These are phyloP conservation scores for Cercospora sp. DNA, from an alignment of 2,329 filamentous ascomycete species.

Conservation along the genomic window DNA sequence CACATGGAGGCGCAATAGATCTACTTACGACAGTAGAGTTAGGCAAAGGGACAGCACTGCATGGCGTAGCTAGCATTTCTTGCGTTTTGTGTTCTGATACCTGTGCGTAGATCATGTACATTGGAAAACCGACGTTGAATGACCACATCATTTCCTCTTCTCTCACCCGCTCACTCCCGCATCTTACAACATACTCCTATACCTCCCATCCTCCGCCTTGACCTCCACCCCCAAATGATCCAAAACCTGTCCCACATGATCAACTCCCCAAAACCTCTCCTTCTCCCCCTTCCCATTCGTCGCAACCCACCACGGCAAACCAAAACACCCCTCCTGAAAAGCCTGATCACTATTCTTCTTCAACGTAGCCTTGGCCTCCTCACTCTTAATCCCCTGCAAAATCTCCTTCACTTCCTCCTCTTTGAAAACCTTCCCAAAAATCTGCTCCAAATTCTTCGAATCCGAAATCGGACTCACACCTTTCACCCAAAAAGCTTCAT, in stretches of 20 bases:
- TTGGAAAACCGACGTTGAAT: background rate
- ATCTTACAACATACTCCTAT: constrained; percentile 42
- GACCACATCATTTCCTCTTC: background rate
- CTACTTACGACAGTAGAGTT: background rate
- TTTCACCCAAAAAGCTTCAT: constrained; percentile 55
- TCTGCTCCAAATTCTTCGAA: constrained; percentile 46
- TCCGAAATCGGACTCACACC: constrained; percentile 46
- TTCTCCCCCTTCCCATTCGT: constrained; percentile 55
- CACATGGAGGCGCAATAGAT: constrained; percentile 70
- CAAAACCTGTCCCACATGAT: constrained; percentile 58
- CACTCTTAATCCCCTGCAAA: constrained; percentile 33
- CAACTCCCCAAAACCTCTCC: constrained; percentile 61
- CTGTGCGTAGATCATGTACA: constrained; percentile 15
- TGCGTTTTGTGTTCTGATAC: constrained; percentile 15
- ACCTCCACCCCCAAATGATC: constrained; percentile 55
- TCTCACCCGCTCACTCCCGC: too few relatives aligned
- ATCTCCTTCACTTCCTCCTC: constrained; percentile 47
- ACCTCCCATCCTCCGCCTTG: constrained; percentile 37
- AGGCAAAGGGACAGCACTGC: constrained; percentile 4
- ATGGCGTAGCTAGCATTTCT: constrained; percentile 17
- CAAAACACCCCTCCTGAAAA: constrained; percentile 58
- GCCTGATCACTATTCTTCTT: constrained; percentile 53
- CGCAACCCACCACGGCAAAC: constrained; percentile 60
- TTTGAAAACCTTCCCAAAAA: constrained; percentile 50
- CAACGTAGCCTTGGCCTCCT: constrained; percentile 51